phyloP scores from a whole-genome alignment of 768 basidiomycete species.

The Phaeotremella fagi region DNA sequence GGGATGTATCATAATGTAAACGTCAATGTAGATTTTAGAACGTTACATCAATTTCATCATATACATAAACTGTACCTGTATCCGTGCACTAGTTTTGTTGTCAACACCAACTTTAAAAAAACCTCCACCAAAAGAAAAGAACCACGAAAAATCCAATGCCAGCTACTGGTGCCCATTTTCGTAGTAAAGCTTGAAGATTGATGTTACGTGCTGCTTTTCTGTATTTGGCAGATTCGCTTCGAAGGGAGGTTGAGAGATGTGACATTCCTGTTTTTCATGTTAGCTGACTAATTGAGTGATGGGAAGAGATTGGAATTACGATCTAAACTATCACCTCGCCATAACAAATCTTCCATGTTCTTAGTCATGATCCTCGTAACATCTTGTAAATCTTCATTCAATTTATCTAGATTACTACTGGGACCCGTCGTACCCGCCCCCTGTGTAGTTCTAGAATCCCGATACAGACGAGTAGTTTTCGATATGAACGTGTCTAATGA shows the following conservation, averaged over 20 bases:
- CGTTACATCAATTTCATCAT: neutral
- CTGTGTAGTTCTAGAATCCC: constrained; percentile 72
- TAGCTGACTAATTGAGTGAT: neutral
- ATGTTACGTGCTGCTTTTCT: constrained; percentile 91
- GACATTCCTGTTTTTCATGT: constrained; percentile 71
- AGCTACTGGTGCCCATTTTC: constrained; percentile 91
- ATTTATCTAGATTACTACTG: constrained; percentile 66
- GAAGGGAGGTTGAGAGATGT: constrained; percentile 84
- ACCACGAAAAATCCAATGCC: constrained; percentile 67
- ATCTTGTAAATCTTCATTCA: constrained; percentile 95
- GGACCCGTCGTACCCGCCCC: constrained; percentile 27
- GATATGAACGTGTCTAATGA: constrained; percentile 99
- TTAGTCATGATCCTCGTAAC: constrained; percentile 99
- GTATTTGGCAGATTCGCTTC: constrained; percentile 96
- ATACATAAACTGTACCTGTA: neutral
- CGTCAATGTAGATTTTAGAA: neutral
- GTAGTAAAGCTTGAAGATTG: constrained; percentile 85
- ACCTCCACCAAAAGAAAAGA: constrained; percentile 57
- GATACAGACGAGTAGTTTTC: constrained; percentile 91
- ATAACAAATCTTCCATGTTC: constrained; percentile 98
- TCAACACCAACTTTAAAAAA: constrained; percentile 42
- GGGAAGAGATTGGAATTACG: constrained; percentile 54
- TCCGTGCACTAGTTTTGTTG: neutral
- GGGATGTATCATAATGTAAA: constrained; percentile 37
- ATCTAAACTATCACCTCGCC: constrained; percentile 96